Conservation (phyloP, 768 basidiomycete species). For the Amyloporia xantha region DNA sequence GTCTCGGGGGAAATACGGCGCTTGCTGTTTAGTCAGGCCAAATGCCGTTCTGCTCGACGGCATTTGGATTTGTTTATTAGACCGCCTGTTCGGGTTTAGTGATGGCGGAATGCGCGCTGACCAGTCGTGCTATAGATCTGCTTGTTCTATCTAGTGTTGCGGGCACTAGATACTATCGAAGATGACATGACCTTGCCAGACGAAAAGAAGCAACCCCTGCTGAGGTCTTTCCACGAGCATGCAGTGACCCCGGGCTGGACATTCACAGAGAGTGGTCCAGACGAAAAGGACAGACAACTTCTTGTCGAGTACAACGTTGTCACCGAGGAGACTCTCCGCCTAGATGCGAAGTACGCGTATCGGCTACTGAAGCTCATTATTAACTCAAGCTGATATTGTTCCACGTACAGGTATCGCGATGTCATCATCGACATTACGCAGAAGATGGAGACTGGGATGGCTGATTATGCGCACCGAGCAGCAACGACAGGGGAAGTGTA, state of each 20-base stretch:
- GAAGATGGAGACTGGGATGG: slow-evolving; percentile 95
- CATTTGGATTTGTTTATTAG: too few species aligned
- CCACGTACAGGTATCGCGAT: slow-evolving; percentile 48
- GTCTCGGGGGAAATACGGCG: too few species aligned
- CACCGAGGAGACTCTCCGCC: slow-evolving; percentile 68
- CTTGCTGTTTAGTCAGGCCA: too few species aligned
- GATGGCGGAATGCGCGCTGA: too few species aligned
- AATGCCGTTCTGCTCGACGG: too few species aligned
- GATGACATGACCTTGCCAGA: slow-evolving; percentile 97
- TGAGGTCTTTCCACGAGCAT: slow-evolving; percentile 76
- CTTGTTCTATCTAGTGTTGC: slow-evolving; percentile 89
- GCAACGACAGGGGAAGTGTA: slow-evolving; percentile 63
- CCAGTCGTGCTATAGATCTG: slow-evolving; percentile 87
- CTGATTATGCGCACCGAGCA: slow-evolving; percentile 85
- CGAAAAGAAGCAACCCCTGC: slow-evolving; percentile 75
- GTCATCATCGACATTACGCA: slow-evolving; percentile 77
- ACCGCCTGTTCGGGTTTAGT: too few species aligned
- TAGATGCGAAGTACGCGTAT: slow-evolving; percentile 52
- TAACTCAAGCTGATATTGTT: slow-evolving; percentile 18
- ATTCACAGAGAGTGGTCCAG: slow-evolving; percentile 72
- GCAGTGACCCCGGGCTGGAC: slow-evolving; percentile 82
- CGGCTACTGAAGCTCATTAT: too few species aligned
- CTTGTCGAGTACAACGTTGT: slow-evolving; percentile 79
- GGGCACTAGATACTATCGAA: slow-evolving; percentile 95
- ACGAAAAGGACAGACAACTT: slow-evolving; percentile 84